Evolutionary conservation across 1,284 basidiomycete species (phyloP).

Genomic region (Entoloma clypeatum): DNA sequence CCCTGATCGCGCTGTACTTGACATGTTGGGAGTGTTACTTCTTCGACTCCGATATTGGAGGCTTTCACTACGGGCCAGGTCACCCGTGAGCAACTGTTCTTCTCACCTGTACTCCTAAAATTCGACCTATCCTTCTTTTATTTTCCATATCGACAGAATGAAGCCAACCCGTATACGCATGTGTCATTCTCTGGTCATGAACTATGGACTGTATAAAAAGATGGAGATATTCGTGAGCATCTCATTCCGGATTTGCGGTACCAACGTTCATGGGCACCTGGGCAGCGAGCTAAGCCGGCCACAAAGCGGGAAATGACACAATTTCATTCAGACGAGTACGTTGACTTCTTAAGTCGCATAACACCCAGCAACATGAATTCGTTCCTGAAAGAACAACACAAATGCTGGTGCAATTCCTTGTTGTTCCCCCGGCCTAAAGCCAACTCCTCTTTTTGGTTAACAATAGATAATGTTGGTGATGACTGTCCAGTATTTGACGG

Average conservation of each 20-base stretch:
- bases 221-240: slow-evolving; percentile 92
- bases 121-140: slow-evolving; percentile 16
- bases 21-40: slow-evolving; percentile 78
- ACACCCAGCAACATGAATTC: slow-evolving; percentile 83
- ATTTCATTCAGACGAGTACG: slow-evolving; percentile 98
- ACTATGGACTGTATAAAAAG: slow-evolving; percentile 95
- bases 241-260: background rate
- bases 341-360: slow-evolving; percentile 87
- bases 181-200: slow-evolving; percentile 99
- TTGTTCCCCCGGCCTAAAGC: slow-evolving; percentile 10
- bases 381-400: slow-evolving; percentile 93
- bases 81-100: slow-evolving; percentile 68
- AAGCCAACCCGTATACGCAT: slow-evolving; percentile 97
- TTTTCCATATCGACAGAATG: slow-evolving; percentile 54
- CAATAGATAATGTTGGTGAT: slow-evolving; percentile 62
- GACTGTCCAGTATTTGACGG: slow-evolving; percentile 99
- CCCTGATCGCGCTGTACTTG: slow-evolving; percentile 3
- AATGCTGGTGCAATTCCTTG: slow-evolving; percentile 59
- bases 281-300: slow-evolving; percentile 94
- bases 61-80: slow-evolving; percentile 97
- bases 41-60: slow-evolving; percentile 97
- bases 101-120: too few relatives aligned
- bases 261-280: background rate
- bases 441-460: slow-evolving; percentile 1
- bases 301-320: slow-evolving; percentile 97